Base-by-base conservation (phyloP, 192 early-diverging fungal species). In the Coemansia javaensis region DNA sequence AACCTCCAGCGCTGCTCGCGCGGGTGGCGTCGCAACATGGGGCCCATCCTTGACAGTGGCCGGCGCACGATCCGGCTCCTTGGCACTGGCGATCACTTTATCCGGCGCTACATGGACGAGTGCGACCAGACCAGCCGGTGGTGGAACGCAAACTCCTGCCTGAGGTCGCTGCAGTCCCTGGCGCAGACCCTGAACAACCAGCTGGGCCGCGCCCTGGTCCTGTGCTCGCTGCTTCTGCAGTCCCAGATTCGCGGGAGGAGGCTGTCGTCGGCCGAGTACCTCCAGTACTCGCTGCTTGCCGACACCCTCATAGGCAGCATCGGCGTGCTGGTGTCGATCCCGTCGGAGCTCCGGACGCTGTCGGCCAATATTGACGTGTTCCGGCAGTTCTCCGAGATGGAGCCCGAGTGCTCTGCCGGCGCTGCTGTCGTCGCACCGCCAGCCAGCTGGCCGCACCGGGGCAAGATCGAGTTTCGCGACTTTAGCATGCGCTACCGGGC, bases 1-100 rank as follows among this genome's bases (percentile, higher is more conserved):
- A 42, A 50, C 12, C 25, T 62, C 10, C 8, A 43, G 38, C 18
- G 16, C 0, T 0, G 13, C 48, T 10, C 40, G 39, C 10, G 25
- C 42, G 1, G 25, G 27, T n/a, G 27, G 42, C 2, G 44, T 46
- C 15, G n/a, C n/a, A n/a, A n/a, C n/a, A 37, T 10, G 4, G 33
- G 34, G 17, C 24, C 56, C 17, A 55, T 71, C 14, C 4, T n/a
- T n/a, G n/a, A 6, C 4, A 84, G 85, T 18, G 88, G 86, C 1
- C 47, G 82, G n/a, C 71, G 80, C 7, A 75, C 77, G 30, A 81
- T 92, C 42, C 83, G 88, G 15, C 77, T 87, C 0, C 82, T 80
- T 45, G 49, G 56, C 28, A 73, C 51, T 5, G 75, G 77, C 22
- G 33, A 77, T 31, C 65, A 65, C 11, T 90, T 89, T 42, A 54